These are phyloP conservation scores for Lizonia empirigonia DNA, from an alignment of 2,329 filamentous ascomycete species.

Conservation along the genomic window DNA sequence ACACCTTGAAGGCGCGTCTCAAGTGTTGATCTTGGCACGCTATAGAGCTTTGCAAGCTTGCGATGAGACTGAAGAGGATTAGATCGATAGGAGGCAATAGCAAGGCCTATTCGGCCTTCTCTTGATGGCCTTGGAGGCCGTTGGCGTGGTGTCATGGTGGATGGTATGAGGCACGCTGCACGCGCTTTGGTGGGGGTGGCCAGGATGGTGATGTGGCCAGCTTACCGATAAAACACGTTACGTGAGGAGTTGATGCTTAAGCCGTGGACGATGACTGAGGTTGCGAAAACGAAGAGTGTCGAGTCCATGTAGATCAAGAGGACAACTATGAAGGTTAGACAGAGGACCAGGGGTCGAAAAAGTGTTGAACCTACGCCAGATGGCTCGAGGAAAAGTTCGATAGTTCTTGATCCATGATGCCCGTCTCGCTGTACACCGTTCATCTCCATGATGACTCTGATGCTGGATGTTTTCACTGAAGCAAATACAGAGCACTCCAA, in stretches of 20 bases:
- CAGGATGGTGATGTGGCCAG: no score
- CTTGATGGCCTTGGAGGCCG: no score
- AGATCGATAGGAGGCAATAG: no score
- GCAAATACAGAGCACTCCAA: conserved; percentile 29
- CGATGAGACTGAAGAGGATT: no score
- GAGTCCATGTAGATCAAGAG: conserved; percentile 66
- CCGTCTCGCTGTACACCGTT: conserved; percentile 26
- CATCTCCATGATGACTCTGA: background rate
- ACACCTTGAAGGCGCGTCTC: no score
- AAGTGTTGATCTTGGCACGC: no score
- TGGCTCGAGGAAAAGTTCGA: conserved; percentile 30
- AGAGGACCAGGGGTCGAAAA: background rate
- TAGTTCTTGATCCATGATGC: conserved; percentile 30
- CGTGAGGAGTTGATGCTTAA: conserved; percentile 61
- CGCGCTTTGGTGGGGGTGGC: no score
- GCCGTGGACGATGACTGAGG: conserved; percentile 62
- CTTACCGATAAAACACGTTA: no score
- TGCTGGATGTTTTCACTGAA: conserved; percentile 15
- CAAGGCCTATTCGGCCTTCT: no score
- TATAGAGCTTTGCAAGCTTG: no score
- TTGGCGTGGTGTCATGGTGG: no score
- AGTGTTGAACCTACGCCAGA: conserved; percentile 18
- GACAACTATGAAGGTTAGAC: conserved; percentile 55
- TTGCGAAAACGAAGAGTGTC: conserved; percentile 63
- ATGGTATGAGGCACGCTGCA: no score